A percentile compares a stretch with the other conserved stretches of the same genome.
phyloP scores from a whole-genome alignment of 225 moss, liverwort and hornwort species.

The Pseudoscleropodium purum region DNA sequence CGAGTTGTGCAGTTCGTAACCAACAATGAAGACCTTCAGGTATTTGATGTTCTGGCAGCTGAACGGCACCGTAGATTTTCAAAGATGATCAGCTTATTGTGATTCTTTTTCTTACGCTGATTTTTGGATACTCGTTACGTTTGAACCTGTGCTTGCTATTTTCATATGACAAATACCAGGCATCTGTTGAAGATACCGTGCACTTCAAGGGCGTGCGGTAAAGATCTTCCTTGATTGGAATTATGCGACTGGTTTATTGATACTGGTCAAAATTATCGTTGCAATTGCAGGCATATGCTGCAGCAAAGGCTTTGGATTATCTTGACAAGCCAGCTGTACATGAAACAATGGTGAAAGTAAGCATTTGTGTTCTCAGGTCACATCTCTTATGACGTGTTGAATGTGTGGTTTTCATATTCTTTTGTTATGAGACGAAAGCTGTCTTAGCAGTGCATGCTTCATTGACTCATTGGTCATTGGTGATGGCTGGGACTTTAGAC shows the following conservation, averaged over 20 bases:
- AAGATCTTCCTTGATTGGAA: background rate
- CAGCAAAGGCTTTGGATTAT: conserved; percentile 85
- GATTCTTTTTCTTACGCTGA: background rate
- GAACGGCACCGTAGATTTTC: background rate
- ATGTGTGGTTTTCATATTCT: background rate
- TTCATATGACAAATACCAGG: background rate
- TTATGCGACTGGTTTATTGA: background rate
- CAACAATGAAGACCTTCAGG: conserved; percentile 97
- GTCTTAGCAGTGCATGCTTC: background rate
- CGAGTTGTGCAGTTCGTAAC: conserved; percentile 97
- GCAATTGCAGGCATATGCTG: conserved; percentile 72
- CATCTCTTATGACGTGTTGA: background rate
- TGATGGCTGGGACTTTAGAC: background rate
- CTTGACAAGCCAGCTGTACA: conserved; percentile 95
- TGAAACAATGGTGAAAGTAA: conserved; percentile 98
- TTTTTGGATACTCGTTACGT: background rate
- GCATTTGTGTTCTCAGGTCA: background rate
- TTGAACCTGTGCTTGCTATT: background rate
- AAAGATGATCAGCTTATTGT: background rate
- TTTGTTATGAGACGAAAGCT: background rate
- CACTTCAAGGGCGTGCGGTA: background rate
- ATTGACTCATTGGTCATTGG: background rate
- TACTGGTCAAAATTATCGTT: background rate
- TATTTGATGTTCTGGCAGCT: conserved; percentile 8
- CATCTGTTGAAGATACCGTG: background rate